Evolutionary conservation across 441 rosid genomes (phyloP), one percentile per base, ranked within the genome.

Genomic region (Biscutella auriculata): DNA sequence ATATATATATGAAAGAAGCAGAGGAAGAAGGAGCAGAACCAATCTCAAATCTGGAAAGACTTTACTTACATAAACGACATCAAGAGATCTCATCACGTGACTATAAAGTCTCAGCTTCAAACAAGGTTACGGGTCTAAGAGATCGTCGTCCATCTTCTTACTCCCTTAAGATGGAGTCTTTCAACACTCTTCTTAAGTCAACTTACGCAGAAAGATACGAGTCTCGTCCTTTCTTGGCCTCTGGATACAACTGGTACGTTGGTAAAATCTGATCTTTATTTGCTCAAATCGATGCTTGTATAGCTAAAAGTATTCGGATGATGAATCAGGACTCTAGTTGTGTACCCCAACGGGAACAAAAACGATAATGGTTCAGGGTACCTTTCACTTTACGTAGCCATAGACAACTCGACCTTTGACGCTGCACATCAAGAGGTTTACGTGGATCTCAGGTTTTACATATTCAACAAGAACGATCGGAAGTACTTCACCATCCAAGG

Each of bases 221-320:
- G 5, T 42, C 62, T 28, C 50, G 51, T 30, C 62, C 51, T n/a
- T 57, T 57, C 7, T 29, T 17, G 61, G 49, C n/a, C n/a, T n/a
- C n/a, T 40, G 61, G 61, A 27, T 56, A 27, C 40, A 56, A 29
- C 13, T 56, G 62, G 62, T 57, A 57, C 3, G 8, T 53, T 7
- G 4, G n/a, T n/a, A 17, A 29, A 4, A 30, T 36, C 33, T 12
- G 1, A 53, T 13, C 16, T 44, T 33, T 33, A 9, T 5, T 33
- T 10, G 28, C 28, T 9, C 8, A 9, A 9, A 33, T 33, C 13
- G 35, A 32, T 7, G 8, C 35, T 32, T 32, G 10, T 30, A 30
- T 30, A 32, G n/a, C n/a, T n/a, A n/a, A n/a, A n/a, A n/a, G n/a
- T n/a, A n/a, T 19, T 19, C 4, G 2, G 23, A 19, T 19, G 2